Evolutionary conservation across 2,329 filamentous ascomycete species (phyloP).

Genomic region (Pseudogymnoascus destructans): DNA sequence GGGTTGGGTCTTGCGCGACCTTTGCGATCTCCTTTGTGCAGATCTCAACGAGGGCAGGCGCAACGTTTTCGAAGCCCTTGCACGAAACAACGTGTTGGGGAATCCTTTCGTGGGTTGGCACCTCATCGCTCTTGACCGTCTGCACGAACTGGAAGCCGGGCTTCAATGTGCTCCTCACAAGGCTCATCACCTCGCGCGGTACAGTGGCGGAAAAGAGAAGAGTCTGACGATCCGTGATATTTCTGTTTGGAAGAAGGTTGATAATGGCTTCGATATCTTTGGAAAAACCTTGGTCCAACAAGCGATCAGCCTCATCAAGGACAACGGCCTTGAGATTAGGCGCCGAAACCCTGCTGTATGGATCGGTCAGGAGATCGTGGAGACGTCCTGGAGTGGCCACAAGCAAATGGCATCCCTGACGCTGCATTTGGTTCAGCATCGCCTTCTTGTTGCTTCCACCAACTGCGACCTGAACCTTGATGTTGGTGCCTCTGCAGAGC

Average conservation of each 20-base stretch:
- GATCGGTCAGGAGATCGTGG: conserved; percentile 58
- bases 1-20: conserved; percentile 9
- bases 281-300: conserved; percentile 86
- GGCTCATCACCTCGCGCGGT: conserved; percentile 63
- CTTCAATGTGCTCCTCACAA: conserved; percentile 65
- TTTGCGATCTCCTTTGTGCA: conserved; percentile 28
- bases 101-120: conserved; percentile 71
- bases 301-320: conserved; percentile 93
- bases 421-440: conserved; percentile 26
- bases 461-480: conserved; percentile 61
- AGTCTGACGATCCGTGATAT: conserved; percentile 64
- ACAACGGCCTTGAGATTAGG: conserved; percentile 74
- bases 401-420: conserved; percentile 76
- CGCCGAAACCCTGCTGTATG: conserved; percentile 28
- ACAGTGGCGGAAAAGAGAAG: conserved; percentile 93
- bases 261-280: conserved; percentile 51
- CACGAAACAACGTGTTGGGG: conserved; percentile 64
- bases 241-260: conserved; percentile 46
- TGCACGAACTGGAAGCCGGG: conserved; percentile 78
- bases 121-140: conserved; percentile 69
- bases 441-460: conserved; percentile 68
- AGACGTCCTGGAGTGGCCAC: conserved; percentile 85
- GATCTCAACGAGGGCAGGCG: conserved; percentile 54
- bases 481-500: conserved; percentile 21
- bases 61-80: conserved; percentile 58